Base-by-base conservation (phyloP, 2,329 filamentous ascomycete genomes). In the Cordyceps sp. region DNA sequence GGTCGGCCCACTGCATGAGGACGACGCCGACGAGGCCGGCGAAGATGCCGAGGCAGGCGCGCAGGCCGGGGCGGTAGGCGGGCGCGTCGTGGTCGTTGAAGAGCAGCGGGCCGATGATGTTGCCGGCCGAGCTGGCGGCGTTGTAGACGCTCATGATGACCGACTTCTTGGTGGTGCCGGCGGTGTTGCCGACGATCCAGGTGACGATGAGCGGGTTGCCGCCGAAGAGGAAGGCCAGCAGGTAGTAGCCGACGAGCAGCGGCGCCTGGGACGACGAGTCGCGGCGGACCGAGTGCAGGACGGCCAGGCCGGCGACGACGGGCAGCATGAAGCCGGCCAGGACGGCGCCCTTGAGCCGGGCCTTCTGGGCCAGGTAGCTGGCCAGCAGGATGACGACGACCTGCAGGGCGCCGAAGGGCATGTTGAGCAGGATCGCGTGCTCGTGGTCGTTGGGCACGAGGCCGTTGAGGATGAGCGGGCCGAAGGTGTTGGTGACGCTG, bases 161-260 rank as follows among this genome's bases (percentile, higher is more conserved):
- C 0, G 71, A 72, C 44, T 75, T 76, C 51, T 81, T 79, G 3
- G 74, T 78, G 13, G 65, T 69, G 6, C 76, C 77, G 0, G 62
- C 76, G 0, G 73, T 78, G 47, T 81, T 81, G 7, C 66, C 71
- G 6, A 79, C 63, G 35, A 79, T 73, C 76, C 76, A 82, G 0
- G 69, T 64, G 0, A 79, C 68, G 18, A 78, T 66, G 9, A 81
- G 55, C 0, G 74, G 74, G 41, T 76, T 78, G 2, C 66, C 69
- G 1, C 71, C 72, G 37, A 73, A 80, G 8, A 79, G 54, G 47
- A 78, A 79, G 0, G 72, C 67, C 1, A 78, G 60, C 2, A 79
- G 55, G 41, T 79, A 79, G 48, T 78, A 79, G 0, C 66, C 73
- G 0, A 59, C 64, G 3, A 80, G 55, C 3, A 77, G 52, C 0